Evolutionary conservation across 805 yeast genomes (phyloP).

Genomic region (Kazachstania kunashirensis): DNA sequence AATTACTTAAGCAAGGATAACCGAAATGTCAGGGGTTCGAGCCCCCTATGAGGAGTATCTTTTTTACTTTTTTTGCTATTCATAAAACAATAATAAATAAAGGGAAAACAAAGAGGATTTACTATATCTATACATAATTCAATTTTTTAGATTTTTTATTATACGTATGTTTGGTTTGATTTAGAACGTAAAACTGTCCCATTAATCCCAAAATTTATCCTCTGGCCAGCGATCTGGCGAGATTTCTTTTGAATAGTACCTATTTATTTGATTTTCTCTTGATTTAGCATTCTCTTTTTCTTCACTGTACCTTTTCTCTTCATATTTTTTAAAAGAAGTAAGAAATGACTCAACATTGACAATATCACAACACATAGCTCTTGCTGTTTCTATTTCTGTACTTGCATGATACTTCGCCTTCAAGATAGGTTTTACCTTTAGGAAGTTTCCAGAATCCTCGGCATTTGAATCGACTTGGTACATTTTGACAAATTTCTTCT

Average conservation of each 20-base stretch:
- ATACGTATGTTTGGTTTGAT: too few species aligned
- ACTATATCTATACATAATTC: too few species aligned
- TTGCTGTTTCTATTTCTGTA: slow-evolving; percentile 28
- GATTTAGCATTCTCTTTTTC: slow-evolving; percentile 28
- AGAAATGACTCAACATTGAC: slow-evolving; percentile 32
- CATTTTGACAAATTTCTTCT: not conserved
- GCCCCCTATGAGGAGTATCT: slow-evolving; percentile 40
- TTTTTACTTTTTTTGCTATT: not conserved
- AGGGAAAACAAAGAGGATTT: too few species aligned
- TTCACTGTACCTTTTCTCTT: slow-evolving; percentile 27
- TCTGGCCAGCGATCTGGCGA: not conserved
- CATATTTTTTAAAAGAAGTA: slow-evolving; percentile 30
- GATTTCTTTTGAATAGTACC: slow-evolving; percentile 8
- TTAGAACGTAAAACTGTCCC: too few species aligned
- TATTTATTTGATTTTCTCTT: slow-evolving; percentile 33
- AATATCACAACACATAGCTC: slow-evolving; percentile 33
- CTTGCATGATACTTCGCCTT: slow-evolving; percentile 30
- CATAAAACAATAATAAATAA: too few species aligned
- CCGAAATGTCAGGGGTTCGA: slow-evolving; percentile 44
- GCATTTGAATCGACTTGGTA: not conserved
- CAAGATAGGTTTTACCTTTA: slow-evolving; percentile 29
- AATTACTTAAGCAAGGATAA: slow-evolving; percentile 29
- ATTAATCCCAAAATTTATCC: too few species aligned
- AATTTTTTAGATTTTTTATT: too few species aligned
- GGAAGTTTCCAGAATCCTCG: not conserved